Conservation (phyloP, 345 rosid genomes). For the Cardiospermum halicacabum region DNA sequence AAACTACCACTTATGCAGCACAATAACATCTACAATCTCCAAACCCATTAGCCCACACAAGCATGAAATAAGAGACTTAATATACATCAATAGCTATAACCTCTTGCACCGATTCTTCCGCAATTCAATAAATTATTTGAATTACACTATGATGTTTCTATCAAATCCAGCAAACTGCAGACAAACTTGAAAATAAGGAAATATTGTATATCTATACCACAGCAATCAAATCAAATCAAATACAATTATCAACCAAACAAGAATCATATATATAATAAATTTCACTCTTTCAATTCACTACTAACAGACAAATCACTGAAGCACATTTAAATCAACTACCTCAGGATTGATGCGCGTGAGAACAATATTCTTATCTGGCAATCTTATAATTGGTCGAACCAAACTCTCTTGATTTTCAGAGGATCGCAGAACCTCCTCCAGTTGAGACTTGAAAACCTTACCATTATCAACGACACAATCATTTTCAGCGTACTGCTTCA, state of each 20-base stretch:
- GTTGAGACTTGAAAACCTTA: conserved; percentile 60
- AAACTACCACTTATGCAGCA: neutral
- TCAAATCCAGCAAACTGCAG: neutral
- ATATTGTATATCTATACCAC: no score
- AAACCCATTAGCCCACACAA: no score
- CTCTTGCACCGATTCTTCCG: neutral
- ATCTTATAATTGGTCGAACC: conserved; percentile 78
- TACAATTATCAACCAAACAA: no score
- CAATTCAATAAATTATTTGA: no score
- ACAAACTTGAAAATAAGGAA: conserved; percentile 6
- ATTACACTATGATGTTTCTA: no score
- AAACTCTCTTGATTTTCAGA: conserved; percentile 64
- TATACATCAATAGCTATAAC: neutral
- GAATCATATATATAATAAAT: no score
- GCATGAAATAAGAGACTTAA: neutral
- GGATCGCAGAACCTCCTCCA: conserved; percentile 65
- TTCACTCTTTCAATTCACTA: no score
- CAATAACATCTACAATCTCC: neutral
- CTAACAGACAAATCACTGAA: no score
- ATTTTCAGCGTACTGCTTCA: conserved; percentile 81
- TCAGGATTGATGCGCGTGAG: conserved; percentile 97
- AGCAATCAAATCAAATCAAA: no score
- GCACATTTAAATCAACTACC: conserved; percentile 32
- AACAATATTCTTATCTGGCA: conserved; percentile 72
- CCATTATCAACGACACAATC: conserved; percentile 72